Conservation (phyloP, 1,284 basidiomycete genomes). For the Ceratobasidium sp. region DNA sequence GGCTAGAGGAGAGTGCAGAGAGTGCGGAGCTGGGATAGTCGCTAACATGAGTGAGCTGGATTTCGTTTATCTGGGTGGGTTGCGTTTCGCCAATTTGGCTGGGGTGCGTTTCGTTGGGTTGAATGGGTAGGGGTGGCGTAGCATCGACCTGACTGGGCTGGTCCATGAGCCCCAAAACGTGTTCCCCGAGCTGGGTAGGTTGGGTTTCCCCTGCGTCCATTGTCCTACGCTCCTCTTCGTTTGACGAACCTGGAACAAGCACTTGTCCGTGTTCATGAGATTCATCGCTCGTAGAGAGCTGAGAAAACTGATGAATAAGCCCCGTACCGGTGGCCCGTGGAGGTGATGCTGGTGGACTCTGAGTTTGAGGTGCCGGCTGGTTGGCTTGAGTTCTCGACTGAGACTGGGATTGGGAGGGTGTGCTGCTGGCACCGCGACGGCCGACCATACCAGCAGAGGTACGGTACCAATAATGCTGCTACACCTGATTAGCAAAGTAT, state of each 20-base stretch:
- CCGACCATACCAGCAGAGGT: slow-evolving; percentile 12
- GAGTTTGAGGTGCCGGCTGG: slow-evolving; percentile 1
- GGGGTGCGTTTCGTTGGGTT: not conserved
- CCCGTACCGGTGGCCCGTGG: slow-evolving; percentile 23
- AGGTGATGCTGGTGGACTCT: slow-evolving; percentile 34
- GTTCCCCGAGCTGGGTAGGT: not conserved
- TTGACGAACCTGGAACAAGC: slow-evolving; percentile 10
- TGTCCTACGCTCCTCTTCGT: not conserved
- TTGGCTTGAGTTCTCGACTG: not conserved
- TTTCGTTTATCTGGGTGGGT: not conserved
- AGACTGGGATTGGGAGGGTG: slow-evolving; percentile 4
- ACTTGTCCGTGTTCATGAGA: slow-evolving; percentile 23
- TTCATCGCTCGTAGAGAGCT: slow-evolving; percentile 36
- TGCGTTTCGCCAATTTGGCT: not conserved
- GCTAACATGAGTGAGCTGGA: not conserved
- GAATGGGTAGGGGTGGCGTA: too few relatives aligned
- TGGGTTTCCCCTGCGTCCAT: too few relatives aligned
- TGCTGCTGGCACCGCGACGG: slow-evolving; percentile 20
- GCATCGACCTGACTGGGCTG: slow-evolving; percentile 3
- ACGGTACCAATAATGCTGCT: slow-evolving; percentile 39
- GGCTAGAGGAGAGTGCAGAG: slow-evolving; percentile 9
- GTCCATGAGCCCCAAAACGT: slow-evolving; percentile 8
- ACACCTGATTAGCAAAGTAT: not conserved
- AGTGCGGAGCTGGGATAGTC: not conserved
- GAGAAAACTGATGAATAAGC: slow-evolving; percentile 33